Base-by-base conservation (phyloP, 2,329 filamentous ascomycete species). In the Coleophoma cylindrospora region DNA sequence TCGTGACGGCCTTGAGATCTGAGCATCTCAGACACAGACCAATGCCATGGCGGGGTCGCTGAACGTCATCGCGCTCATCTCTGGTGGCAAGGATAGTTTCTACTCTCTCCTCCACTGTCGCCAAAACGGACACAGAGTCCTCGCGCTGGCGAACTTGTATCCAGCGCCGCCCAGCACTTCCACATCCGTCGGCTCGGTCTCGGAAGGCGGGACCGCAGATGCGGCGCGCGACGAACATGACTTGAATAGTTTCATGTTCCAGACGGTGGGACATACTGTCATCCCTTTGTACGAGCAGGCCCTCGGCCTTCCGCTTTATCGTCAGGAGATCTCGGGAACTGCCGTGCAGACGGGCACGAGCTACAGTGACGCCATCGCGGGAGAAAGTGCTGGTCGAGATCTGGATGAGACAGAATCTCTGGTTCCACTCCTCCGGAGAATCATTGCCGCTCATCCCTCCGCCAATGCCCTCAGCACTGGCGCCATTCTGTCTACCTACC, bases 221-320 rank as follows among this genome's bases (percentile, higher is more conserved):
- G 41, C 12, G 6, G 41, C 12, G 6, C 67, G 65, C 27, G 65
- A 68, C 34, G 73, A 75, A 55, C 71, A 77, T 50, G 89, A 97
- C 67, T 77, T 95, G 60, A 90, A 99, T 69, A 96, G 91, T 72
- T 97, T 94, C 83, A 99, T 99, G 94, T 99, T 97, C 74, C 94
- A 99, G 74, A 99, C 94, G 3, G 89, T 96, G 53, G 94, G 94
- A 12, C 90, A 97, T 69, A 79, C 83, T 51, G 74, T 96, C 15
- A 86, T 97, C 50, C 90, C 91, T 2, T 77, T 96, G 14, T 97
- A 96, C 66, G 84, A 85, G 53, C 69, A 80, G 44, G 91, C 89
- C 34, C 83, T 96, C 2, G 83, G 78, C 0, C 75, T 97, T 34
- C 92, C 92, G 21, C 76, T 99, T 2, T 96, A 94, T 68, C 84